Percentiles rank a stretch among this genome's conserved stretches.
Conservation (phyloP, 2,329 filamentous ascomycete species). For the Canariomyces notabilis region DNA sequence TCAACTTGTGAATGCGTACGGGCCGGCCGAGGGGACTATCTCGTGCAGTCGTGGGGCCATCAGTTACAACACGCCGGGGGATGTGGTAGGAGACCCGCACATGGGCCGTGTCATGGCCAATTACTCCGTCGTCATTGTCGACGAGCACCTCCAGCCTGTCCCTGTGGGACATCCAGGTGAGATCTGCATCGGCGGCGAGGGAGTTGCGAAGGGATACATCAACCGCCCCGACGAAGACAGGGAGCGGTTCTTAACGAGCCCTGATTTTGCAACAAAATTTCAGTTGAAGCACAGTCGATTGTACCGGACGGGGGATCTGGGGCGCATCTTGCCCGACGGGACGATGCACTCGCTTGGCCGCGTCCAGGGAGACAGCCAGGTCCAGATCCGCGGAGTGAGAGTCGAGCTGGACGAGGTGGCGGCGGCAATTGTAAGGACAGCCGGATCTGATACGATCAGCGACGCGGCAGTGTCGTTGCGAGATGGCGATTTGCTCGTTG, state of each 20-base stretch:
- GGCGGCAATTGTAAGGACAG: no score
- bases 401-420: neutral
- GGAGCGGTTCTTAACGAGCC: neutral
- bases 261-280: neutral
- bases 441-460: neutral
- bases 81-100: neutral
- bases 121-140: neutral
- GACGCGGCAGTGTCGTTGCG: neutral
- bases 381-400: slow-evolving; percentile 1
- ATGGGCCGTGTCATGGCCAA: neutral
- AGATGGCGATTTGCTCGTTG: neutral
- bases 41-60: neutral
- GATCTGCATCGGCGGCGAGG: slow-evolving; percentile 1
- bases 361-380: neutral
- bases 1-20: neutral
- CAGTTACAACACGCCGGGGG: neutral
- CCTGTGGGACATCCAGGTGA: neutral
- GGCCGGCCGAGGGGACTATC: slow-evolving; percentile 1
- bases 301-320: neutral
- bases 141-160: neutral
- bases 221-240: neutral
- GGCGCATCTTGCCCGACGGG: neutral
- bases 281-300: neutral
- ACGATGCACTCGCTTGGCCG: neutral
- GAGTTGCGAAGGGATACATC: slow-evolving; percentile 1